Conservation (phyloP, 805 yeast genomes). For the Debaryomyces hansenii region DNA sequence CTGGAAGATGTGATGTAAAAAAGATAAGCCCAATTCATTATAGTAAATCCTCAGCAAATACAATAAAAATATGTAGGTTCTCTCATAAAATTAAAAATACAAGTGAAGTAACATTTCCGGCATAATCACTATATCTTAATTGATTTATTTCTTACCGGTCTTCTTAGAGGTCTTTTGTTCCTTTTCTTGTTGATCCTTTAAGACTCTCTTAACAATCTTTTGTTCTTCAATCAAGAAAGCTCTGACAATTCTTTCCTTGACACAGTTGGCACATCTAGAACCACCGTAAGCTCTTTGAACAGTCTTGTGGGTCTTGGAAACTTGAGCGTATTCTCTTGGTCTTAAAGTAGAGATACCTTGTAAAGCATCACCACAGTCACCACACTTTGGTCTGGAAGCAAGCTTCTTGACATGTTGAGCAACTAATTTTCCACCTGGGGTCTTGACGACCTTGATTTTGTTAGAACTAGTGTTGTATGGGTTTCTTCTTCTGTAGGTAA, state of each 20-base stretch:
- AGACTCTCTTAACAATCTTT: conserved; percentile 99
- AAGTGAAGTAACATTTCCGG: not conserved
- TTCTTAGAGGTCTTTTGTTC: conserved; percentile 56
- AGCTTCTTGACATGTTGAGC: conserved; percentile 96
- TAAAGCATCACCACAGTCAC: conserved; percentile 81
- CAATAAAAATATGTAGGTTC: not conserved
- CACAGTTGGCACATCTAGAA: conserved; percentile 96
- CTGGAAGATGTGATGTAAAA: not conserved
- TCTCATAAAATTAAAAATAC: not conserved
- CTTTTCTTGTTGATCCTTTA: conserved; percentile 93
- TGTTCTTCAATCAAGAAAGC: conserved; percentile 99
- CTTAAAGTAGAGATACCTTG: conserved; percentile 92
- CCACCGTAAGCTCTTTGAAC: conserved; percentile 99
- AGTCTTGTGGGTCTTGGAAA: conserved; percentile 95
- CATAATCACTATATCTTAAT: not conserved
- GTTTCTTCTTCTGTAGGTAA: conserved; percentile 98
- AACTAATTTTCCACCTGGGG: conserved; percentile 99
- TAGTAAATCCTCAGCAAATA: not conserved
- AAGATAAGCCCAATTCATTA: not conserved
- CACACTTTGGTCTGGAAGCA: conserved; percentile 86
- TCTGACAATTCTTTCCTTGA: conserved; percentile 98
- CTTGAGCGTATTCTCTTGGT: conserved; percentile 96
- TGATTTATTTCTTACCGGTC: conserved; percentile 30
- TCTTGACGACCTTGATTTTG: conserved; percentile 99
- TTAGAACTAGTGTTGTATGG: conserved; percentile 99